Base-by-base conservation (phyloP, 2,329 filamentous ascomycete species). In the Gaeumannomyces sp. region DNA sequence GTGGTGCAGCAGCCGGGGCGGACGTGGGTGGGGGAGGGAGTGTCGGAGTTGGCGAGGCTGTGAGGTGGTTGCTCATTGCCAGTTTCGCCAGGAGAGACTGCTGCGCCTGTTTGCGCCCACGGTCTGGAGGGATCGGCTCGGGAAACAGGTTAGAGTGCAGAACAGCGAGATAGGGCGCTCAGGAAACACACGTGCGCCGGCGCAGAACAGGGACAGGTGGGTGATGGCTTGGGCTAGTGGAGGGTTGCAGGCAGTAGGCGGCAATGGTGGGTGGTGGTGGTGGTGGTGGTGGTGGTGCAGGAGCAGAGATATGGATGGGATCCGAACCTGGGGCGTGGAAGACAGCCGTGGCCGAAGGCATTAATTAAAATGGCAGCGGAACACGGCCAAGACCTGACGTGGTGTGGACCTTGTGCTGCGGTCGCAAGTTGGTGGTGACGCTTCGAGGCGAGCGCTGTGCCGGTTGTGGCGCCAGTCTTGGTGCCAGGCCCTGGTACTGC, bases 11-110 rank as follows among this genome's bases (percentile, higher is more conserved):
- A 25, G 62, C 56, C 27, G 62, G 62, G 27, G 62, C 57, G 16
- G 25, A 33, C 38, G n/a, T 64, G 60, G 59, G 64, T 65, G n/a
- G 73, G 65, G 67, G 71, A 70, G 31, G 74, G 69, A 53, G 72
- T 64, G 66, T 70, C 70, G 62, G 71, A 71, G 59, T 75, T 67
- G 73, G 70, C 16, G 73, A 74, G 65, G 73, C 70, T 50, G 71
- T 73, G 60, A 76, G 72, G 69, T 77, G 74, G 70, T 74, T 78
- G 74, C 76, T 71, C 72, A 73, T 73, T 71, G 70, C 71, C 67
- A 71, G 68, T 67, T 71, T 73, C 61, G 71, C 70, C 65, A 73
- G 69, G 61, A 68, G 68, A 4, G 69, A 69, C 62, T 73, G 70
- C 66, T 69, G 68, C 61, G 70, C 61, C 64, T 69, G 71, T 72